Evolutionary conservation across 2,329 filamentous ascomycete genomes (phyloP).

Genomic region (Penicillium sclerotigenum): DNA sequence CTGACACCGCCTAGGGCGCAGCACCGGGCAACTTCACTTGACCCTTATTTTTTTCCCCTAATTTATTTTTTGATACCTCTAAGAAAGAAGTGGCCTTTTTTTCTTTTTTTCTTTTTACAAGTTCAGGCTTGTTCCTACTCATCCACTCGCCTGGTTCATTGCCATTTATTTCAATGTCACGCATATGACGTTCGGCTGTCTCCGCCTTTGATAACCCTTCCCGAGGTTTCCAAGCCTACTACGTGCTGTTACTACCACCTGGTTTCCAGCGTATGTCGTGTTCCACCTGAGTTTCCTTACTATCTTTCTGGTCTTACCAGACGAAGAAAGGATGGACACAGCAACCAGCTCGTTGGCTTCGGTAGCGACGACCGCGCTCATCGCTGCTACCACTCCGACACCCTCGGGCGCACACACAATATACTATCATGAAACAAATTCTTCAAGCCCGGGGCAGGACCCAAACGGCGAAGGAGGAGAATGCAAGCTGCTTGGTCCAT

Average conservation of each 20-base stretch:
- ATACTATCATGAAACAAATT: conserved; percentile 17
- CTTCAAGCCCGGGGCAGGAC: conserved; percentile 25
- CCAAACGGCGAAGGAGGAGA: conserved; percentile 61
- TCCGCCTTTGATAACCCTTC: conserved; percentile 6
- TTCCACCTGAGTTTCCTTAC: not conserved
- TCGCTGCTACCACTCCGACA: conserved; percentile 17
- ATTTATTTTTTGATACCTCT: not conserved
- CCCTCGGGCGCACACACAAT: conserved; percentile 18
- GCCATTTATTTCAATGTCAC: not conserved
- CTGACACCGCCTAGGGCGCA: conserved; percentile 18
- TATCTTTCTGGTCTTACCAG: not conserved
- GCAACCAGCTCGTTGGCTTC: conserved; percentile 13
- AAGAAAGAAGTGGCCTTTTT: not conserved
- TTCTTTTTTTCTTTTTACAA: not conserved
- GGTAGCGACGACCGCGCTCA: conserved; percentile 12
- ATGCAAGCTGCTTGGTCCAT: conserved; percentile 83
- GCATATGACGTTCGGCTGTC: conserved; percentile 6
- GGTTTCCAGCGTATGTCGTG: not conserved
- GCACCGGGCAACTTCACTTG: not conserved
- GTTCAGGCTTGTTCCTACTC: not conserved
- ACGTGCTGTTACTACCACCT: not conserved
- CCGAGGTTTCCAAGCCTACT: not conserved
- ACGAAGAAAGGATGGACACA: conserved; percentile 6
- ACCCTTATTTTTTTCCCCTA: not conserved
- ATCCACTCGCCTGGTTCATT: not conserved